Conservation (phyloP, 495 filamentous ascomycete species). For the Podospora didyma region DNA sequence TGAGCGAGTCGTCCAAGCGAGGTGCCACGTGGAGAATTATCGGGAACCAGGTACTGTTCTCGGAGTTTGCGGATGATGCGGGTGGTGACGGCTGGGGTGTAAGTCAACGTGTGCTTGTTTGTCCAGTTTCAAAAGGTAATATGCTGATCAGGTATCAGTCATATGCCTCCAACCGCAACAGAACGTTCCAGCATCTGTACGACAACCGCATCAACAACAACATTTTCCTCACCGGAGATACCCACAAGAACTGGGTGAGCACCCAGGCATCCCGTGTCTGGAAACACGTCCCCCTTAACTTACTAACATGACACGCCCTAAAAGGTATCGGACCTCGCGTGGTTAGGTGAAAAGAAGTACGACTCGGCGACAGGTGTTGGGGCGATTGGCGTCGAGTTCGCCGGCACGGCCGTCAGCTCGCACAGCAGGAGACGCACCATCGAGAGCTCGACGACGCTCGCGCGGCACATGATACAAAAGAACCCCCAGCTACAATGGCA, state of each 20-base stretch:
- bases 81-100: no score
- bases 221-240: conserved; percentile 62
- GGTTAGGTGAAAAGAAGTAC: conserved; percentile 55
- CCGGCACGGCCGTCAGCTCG: conserved; percentile 57
- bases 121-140: no score
- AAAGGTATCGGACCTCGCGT: conserved; percentile 62
- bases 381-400: conserved; percentile 63
- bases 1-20: conserved; percentile 51
- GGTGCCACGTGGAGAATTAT: conserved; percentile 57
- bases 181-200: conserved; percentile 55
- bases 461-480: conserved; percentile 31
- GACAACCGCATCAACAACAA: conserved; percentile 62
- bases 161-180: conserved; percentile 59
- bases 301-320: no score
- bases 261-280: no score
- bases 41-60: conserved; percentile 63
- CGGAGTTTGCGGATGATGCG: conserved; percentile 57
- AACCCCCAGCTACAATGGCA: conserved; percentile 65
- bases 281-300: no score
- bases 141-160: no score
- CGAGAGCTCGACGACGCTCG: conserved; percentile 40
- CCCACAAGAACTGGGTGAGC: conserved; percentile 61
- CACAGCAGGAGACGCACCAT: conserved; percentile 48
- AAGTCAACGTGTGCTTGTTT: no score
- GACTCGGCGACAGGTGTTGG: conserved; percentile 53